Conservation (phyloP, 495 filamentous ascomycete species). For the Penicillium herquei region DNA sequence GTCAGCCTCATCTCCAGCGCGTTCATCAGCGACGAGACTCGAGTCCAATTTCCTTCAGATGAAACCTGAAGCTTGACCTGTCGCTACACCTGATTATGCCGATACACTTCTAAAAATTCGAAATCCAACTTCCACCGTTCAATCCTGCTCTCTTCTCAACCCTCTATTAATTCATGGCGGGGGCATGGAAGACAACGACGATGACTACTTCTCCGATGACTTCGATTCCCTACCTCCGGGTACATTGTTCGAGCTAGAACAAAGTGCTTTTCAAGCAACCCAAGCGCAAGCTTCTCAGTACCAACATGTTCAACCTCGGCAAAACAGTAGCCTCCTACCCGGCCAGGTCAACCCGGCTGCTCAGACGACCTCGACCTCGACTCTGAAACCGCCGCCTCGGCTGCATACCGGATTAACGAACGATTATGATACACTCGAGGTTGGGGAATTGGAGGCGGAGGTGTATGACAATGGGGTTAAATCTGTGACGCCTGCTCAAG, state of each 20-base stretch:
- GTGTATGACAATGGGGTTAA: conserved; percentile 46
- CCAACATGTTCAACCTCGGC: not conserved
- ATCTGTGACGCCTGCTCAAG: conserved; percentile 20
- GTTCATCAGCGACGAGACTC: not conserved
- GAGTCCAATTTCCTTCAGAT: not conserved
- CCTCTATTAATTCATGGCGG: conserved; percentile 42
- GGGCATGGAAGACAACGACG: conserved; percentile 60
- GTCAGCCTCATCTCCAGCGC: conserved; percentile 10
- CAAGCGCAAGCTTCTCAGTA: conserved; percentile 32
- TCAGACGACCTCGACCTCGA: not conserved
- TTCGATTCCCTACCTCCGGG: conserved; percentile 55
- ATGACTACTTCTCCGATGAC: conserved; percentile 66
- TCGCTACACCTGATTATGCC: not conserved
- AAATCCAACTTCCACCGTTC: not conserved
- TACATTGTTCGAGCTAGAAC: conserved; percentile 53
- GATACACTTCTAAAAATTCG: not conserved
- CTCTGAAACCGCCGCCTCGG: conserved; percentile 29
- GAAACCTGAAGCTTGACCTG: not conserved
- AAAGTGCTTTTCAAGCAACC: conserved; percentile 53
- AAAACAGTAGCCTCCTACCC: too few species aligned
- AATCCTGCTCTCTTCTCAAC: not conserved
- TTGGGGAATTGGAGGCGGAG: conserved; percentile 54
- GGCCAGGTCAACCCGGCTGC: too few species aligned
- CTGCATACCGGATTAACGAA: conserved; percentile 43
- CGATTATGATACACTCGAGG: conserved; percentile 55